Conservation (phyloP, 176 grass and related monocot genomes). For the Rhynchospora tenuis region DNA sequence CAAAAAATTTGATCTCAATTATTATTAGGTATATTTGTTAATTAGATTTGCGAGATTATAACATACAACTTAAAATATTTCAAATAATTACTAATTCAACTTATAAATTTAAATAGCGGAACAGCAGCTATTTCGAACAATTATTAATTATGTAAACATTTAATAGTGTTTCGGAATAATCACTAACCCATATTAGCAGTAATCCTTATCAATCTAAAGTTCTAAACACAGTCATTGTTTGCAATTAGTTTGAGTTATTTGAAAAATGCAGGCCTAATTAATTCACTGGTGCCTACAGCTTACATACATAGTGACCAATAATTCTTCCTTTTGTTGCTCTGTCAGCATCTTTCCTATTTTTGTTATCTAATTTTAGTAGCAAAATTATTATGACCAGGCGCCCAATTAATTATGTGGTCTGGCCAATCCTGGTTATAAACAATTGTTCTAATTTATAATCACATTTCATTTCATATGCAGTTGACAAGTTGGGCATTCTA, state of each 20-base stretch:
- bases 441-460: background rate
- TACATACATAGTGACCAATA: background rate
- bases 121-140: no score
- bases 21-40: background rate
- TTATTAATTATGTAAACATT: no score
- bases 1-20: background rate
- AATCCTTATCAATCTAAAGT: no score
- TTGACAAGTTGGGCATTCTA: background rate
- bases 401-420: background rate
- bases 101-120: no score
- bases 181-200: no score
- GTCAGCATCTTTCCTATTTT: background rate
- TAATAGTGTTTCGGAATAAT: no score
- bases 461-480: background rate
- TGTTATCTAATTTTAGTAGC: background rate
- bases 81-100: no score
- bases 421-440: background rate
- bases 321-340: background rate
- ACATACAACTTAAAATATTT: no score
- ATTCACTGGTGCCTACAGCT: background rate
- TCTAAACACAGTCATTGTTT: background rate
- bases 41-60: no score
- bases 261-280: background rate
- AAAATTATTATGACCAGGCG: background rate
- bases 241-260: background rate